Conservation (phyloP, 805 yeast genomes). For the Candida vartiovaarae region DNA sequence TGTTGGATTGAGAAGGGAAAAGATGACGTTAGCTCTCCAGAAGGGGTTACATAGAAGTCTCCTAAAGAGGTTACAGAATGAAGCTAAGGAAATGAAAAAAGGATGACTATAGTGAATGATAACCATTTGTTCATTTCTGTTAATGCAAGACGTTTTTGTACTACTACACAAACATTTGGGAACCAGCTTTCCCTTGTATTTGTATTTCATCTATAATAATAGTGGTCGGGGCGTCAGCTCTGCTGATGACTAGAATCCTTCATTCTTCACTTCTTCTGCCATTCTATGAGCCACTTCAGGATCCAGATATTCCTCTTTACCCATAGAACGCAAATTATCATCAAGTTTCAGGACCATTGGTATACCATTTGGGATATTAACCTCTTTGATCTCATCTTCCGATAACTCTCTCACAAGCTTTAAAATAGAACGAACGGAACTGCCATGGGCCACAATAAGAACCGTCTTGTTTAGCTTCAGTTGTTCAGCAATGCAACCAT, state of each 20-base stretch:
- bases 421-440: slow-evolving; percentile 68
- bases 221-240: no score
- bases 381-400: slow-evolving; percentile 61
- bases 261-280: slow-evolving; percentile 74
- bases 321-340: slow-evolving; percentile 39
- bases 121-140: no score
- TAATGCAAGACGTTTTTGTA: no score
- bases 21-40: slow-evolving; percentile 7
- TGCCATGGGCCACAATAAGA: slow-evolving; percentile 73
- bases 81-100: background rate
- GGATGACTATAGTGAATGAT: no score
- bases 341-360: slow-evolving; percentile 67
- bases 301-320: slow-evolving; percentile 63
- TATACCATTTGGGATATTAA: slow-evolving; percentile 79
- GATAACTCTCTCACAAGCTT: slow-evolving; percentile 60
- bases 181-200: no score
- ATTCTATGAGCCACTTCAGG: slow-evolving; percentile 75
- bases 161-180: no score
- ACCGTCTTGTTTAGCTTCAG: slow-evolving; percentile 50
- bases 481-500: slow-evolving; percentile 42
- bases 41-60: slow-evolving; percentile 14
- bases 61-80: slow-evolving; percentile 3
- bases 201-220: no score
- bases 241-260: slow-evolving; percentile 39
- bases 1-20: slow-evolving; percentile 17